Conservation (phyloP, 2,329 filamentous ascomycete genomes). For the Fragosphaeria purpurea region DNA sequence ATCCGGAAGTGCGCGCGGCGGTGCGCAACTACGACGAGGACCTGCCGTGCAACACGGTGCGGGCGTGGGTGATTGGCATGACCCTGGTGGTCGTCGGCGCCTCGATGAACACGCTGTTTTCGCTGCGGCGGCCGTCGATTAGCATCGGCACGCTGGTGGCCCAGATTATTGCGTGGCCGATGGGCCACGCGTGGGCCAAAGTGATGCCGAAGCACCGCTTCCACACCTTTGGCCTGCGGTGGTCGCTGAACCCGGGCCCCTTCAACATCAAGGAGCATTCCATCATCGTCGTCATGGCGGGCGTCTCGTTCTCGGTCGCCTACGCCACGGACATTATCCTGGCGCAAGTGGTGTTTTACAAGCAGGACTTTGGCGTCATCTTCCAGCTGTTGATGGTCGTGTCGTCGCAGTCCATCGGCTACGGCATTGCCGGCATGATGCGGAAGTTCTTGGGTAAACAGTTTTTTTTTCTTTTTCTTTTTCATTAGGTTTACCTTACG, state of each 20-base stretch:
- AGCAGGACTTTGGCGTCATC: constrained; percentile 54
- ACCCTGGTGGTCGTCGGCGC: constrained; percentile 46
- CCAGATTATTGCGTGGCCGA: constrained; percentile 53
- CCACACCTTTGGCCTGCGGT: constrained; percentile 41
- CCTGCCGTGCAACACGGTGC: constrained; percentile 54
- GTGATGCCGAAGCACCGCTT: constrained; percentile 41
- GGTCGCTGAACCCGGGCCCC: constrained; percentile 55
- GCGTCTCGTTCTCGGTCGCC: constrained; percentile 58
- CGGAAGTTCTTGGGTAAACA: constrained; percentile 48
- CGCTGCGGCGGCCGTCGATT: constrained; percentile 51
- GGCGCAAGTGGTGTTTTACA: constrained; percentile 62
- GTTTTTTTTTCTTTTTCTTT: not conserved
- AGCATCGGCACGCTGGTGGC: constrained; percentile 50
- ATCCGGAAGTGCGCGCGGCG: constrained; percentile 51
- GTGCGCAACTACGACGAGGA: constrained; percentile 56
- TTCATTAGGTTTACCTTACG: not conserved
- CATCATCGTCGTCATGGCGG: constrained; percentile 61
- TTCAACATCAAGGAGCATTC: constrained; percentile 64
- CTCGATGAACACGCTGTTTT: constrained; percentile 54
- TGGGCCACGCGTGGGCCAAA: constrained; percentile 51
- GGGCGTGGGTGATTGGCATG: constrained; percentile 55
- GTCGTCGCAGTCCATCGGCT: constrained; percentile 59
- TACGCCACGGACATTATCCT: constrained; percentile 68
- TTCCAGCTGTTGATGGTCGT: constrained; percentile 59
- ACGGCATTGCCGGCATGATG: constrained; percentile 60